A percentile compares a stretch with the other conserved stretches of the same genome.
Evolutionary conservation across 2,329 filamentous ascomycete genomes (phyloP).

Genomic region (Fusarium neocosmosporiellum): DNA sequence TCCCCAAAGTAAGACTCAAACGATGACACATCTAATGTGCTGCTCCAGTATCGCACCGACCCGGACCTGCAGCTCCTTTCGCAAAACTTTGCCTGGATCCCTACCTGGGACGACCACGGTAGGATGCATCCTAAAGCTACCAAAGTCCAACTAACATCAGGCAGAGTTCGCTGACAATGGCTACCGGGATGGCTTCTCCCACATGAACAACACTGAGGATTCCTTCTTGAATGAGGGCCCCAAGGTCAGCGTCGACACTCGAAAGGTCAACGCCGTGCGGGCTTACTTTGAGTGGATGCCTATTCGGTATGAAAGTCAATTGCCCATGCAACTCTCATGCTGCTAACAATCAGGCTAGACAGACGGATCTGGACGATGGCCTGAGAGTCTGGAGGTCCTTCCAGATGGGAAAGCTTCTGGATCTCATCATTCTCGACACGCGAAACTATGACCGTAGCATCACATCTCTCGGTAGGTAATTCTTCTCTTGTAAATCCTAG

Average conservation of each 20-base stretch:
- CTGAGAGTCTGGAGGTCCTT: slow-evolving; percentile 76
- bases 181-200: slow-evolving; percentile 70
- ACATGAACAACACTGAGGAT: slow-evolving; percentile 64
- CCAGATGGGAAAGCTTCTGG: slow-evolving; percentile 72
- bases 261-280: slow-evolving; percentile 78
- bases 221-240: slow-evolving; percentile 20
- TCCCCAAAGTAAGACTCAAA: fast-evolving
- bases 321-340: neutral
- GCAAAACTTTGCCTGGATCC: slow-evolving; percentile 57
- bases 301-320: slow-evolving; percentile 53
- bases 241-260: slow-evolving; percentile 72
- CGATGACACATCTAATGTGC: neutral
- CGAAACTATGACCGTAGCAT: slow-evolving; percentile 75
- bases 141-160: neutral
- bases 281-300: slow-evolving; percentile 74
- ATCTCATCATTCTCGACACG: slow-evolving; percentile 77
- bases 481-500: neutral
- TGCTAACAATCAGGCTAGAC: slow-evolving; percentile 8
- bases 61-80: slow-evolving; percentile 54
- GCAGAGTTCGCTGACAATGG: slow-evolving; percentile 71
- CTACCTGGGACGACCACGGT: slow-evolving; percentile 52
- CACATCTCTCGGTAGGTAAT: slow-evolving; percentile 55
- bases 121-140: fast-evolving
- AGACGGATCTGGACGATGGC: slow-evolving; percentile 67
- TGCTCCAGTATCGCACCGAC: slow-evolving; percentile 55